Evolutionary conservation across 1,284 basidiomycete genomes (phyloP), one percentile per base, ranked within the genome.

Genomic region (Rhodotorula mucilaginosa): DNA sequence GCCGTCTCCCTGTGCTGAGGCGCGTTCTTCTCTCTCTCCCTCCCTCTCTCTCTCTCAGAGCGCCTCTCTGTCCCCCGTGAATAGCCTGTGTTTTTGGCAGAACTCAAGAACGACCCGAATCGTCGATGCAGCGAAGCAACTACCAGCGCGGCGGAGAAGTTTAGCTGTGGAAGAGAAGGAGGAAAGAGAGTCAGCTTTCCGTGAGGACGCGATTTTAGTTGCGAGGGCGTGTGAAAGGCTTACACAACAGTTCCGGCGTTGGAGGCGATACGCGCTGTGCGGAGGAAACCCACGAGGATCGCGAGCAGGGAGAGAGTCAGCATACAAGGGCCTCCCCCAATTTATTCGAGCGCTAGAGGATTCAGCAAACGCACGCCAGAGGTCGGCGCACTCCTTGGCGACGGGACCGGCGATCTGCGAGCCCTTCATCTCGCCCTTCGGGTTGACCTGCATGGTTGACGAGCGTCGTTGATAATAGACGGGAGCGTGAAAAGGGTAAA

Each of bases 361-460:
- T 7, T 26, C 21, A 19, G 39, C 29, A 19, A 44, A 65, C 63
- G 92, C 92, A 79, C 69, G 96, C 96, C 97, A 99, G 76, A 99
- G 87, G 87, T 99, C 96, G 81, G 95, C 94, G 78, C 81, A 83
- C 91, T 93, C 92, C 87, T 94, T 96, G 84, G 91, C 93, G 72
- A 95, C 92, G 63, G 96, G 97, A 78, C 96, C 96, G 2, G 60
- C 95, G 84, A 99, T 99, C 79, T 95, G 93, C 70, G 92, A 94
- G 72, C 96, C 96, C 88, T 99, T 99, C 96, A 99, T 99, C 86
- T 99, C 96, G 81, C 97, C 96, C 88, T 98, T 98, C 81, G 93
- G 92, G 87, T 98, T 98, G 81, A 59, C 54, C 54, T 56, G 58
- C 4, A 39, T 13, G 18, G 58, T 21, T 12, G 57, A 8, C 21